Evolutionary conservation across 2,329 filamentous ascomycete species (phyloP).

Genomic region (Exophiala sp.): DNA sequence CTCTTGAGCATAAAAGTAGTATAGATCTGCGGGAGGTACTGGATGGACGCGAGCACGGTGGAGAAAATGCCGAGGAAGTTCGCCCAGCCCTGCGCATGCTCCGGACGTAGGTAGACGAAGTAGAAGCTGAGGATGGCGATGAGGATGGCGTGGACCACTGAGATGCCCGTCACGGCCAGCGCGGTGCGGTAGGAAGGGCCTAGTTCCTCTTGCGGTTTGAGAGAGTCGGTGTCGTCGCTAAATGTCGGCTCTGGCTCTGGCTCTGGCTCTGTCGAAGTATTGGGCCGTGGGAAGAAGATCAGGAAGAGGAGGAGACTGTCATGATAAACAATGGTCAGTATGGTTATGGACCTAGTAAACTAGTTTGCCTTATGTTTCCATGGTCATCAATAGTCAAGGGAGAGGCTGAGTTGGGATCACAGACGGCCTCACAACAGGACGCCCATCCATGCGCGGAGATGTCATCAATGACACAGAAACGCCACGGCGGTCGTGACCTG

Average conservation of each 20-base stretch:
- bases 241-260: slow-evolving; percentile 28
- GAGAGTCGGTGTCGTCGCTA: slow-evolving; percentile 11
- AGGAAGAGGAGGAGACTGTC: slow-evolving; percentile 86
- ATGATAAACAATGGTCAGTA: too few species aligned
- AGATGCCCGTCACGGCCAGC: slow-evolving; percentile 64
- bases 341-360: too few species aligned
- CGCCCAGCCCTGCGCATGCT: slow-evolving; percentile 69
- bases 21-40: slow-evolving; percentile 93
- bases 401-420: too few species aligned
- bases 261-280: slow-evolving; percentile 41
- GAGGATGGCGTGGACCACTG: slow-evolving; percentile 68
- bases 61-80: slow-evolving; percentile 76
- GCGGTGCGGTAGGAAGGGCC: slow-evolving; percentile 70
- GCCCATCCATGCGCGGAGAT: too few species aligned
- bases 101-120: slow-evolving; percentile 58
- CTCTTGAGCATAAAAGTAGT: slow-evolving; percentile 81
- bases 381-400: too few species aligned
- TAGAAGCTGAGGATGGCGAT: slow-evolving; percentile 56
- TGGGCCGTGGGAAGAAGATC: slow-evolving; percentile 74
- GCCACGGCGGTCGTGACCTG: too few species aligned
- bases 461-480: too few species aligned
- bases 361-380: too few species aligned
- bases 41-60: slow-evolving; percentile 71
- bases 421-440: too few species aligned
- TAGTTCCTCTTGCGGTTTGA: slow-evolving; percentile 26